Base-by-base conservation (phyloP, 116 monocot species). In the Phalaenopsis hybrid region DNA sequence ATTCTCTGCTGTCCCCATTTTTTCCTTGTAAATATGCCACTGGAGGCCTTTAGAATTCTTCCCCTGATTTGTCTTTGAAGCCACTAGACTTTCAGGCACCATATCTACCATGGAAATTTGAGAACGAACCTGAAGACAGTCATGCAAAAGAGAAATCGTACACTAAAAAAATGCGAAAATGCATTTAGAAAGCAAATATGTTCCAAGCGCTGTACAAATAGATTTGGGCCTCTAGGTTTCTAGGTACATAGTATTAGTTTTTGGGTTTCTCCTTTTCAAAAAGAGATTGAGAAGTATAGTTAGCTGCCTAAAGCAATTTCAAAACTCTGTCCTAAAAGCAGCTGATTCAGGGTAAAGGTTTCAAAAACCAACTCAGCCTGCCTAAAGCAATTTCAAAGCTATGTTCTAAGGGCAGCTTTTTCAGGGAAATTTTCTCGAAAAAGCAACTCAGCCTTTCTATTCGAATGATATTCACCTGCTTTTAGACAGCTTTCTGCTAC, bases 71-170 rank as follows among this genome's bases (percentile, higher is more conserved):
- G 25, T 41, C 44, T 25, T 58, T 84, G n/a, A n/a, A n/a, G n/a
- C n/a, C n/a, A 81, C 82, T 69, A 91, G 80, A 48, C 80, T 87
- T 81, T 89, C 93, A 77, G 81, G 86, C 20, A 92, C 78, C 99
- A 99, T 99, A 51, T 91, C 95, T 43, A 95, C 88, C 7, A 87
- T 80, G 21, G 85, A 83, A 49, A 86, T 89, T 88, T 95, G 99
- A 59, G 90, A 85, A 74, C 69, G 79, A 69, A 99, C 89, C 99
- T 99, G 83, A 23, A 85, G 44, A 83, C 20, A 81, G 44, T 68
- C 21, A 46, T 16, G 9, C 37, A 63, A 28, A 70, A 59, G 58
- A 50, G 74, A 23, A 70, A 81, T 44, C 21, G 11, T 13, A 70
- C 2, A 2, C 51, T 33, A 70, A 20, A 20, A 20, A 75, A 44